Percentiles rank a stretch among this genome's conserved stretches.
Conservation (phyloP, 495 filamentous ascomycete species). For the Beverwykella pulmonaria region DNA sequence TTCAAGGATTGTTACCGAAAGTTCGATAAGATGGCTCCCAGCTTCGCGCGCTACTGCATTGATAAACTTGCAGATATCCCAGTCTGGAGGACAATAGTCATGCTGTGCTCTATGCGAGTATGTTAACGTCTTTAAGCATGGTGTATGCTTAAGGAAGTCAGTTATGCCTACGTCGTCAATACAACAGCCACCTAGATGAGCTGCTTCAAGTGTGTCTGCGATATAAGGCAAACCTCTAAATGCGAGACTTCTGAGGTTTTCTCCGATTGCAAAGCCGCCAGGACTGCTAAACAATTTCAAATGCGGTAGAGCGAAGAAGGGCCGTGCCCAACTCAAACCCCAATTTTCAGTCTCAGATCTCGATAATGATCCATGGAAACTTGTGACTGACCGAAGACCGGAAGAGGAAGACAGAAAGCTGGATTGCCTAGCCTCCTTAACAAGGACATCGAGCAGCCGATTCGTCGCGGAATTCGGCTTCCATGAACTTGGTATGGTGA, state of each 20-base stretch:
- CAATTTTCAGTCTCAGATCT: conserved; percentile 23
- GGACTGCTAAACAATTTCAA: conserved; percentile 38
- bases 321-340: conserved; percentile 39
- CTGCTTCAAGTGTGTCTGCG: conserved; percentile 39
- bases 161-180: conserved; percentile 46
- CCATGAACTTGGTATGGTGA: conserved; percentile 40
- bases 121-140: conserved; percentile 42
- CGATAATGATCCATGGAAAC: conserved; percentile 34
- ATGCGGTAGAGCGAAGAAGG: conserved; percentile 43
- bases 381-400: conserved; percentile 39
- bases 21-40: conserved; percentile 45
- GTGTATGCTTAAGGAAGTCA: conserved; percentile 45
- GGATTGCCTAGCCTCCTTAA: conserved; percentile 37
- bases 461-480: conserved; percentile 36
- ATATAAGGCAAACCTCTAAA: conserved; percentile 31
- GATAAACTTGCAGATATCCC: conserved; percentile 48
- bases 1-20: conserved; percentile 40
- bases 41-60: conserved; percentile 43
- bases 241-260: conserved; percentile 30
- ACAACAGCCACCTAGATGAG: conserved; percentile 39
- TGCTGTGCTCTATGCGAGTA: conserved; percentile 42
- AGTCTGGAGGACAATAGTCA: conserved; percentile 36
- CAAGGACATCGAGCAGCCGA: conserved; percentile 39
- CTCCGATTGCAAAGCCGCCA: conserved; percentile 36
- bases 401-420: conserved; percentile 29